phyloP scores from a whole-genome alignment of 2,329 filamentous ascomycete genomes.

The Penicillium psychrosexuale region DNA sequence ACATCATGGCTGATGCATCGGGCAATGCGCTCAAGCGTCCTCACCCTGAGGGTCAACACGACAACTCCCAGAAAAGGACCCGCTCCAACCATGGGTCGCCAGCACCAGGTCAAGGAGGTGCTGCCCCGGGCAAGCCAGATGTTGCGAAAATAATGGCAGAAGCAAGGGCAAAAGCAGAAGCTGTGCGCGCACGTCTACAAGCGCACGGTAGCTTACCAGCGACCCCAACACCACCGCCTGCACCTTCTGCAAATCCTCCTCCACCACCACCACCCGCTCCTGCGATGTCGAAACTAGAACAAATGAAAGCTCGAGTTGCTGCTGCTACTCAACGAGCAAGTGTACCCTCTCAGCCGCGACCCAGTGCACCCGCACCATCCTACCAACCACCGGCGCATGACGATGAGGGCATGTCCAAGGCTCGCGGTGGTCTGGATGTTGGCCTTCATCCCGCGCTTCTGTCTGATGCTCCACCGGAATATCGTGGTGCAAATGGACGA shows the following conservation, averaged over 20 bases:
- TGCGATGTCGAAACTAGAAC: conserved; percentile 67
- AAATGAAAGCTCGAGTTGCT: conserved; percentile 74
- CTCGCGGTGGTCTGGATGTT: conserved; percentile 67
- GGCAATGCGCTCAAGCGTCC: conserved; percentile 48
- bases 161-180: conserved; percentile 49
- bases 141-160: conserved; percentile 49
- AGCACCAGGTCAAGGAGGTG: conserved; percentile 37
- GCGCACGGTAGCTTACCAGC: conserved; percentile 34
- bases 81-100: conserved; percentile 52
- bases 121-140: conserved; percentile 40
- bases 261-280: conserved; percentile 35
- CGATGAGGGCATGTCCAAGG: conserved; percentile 50
- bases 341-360: conserved; percentile 46
- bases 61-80: conserved; percentile 46
- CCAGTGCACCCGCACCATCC: conserved; percentile 36
- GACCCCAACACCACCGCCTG: conserved; percentile 19
- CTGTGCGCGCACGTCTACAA: conserved; percentile 47
- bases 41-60: conserved; percentile 47
- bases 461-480: conserved; percentile 47
- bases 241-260: conserved; percentile 35
- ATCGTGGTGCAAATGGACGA: conserved; percentile 40
- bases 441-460: conserved; percentile 73
- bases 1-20: conserved; percentile 43
- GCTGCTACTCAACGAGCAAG: conserved; percentile 61
- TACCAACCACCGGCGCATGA: conserved; percentile 46